These are phyloP conservation scores for Entamoeba moshkovskii DNA, from an alignment of 208 protist species.

Conservation along the genomic window DNA sequence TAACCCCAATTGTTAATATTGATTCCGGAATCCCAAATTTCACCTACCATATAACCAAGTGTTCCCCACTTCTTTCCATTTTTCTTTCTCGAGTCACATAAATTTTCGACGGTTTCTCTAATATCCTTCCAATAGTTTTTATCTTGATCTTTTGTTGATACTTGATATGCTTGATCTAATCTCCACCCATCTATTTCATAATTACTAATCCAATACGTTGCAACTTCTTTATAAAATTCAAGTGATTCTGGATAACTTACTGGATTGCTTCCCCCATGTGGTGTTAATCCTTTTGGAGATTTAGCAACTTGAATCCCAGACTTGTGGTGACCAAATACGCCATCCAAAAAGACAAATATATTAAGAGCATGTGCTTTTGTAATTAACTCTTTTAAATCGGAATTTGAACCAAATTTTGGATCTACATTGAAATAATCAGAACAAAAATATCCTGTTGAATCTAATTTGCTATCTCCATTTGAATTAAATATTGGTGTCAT, in stretches of 20 bases:
- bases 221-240: neutral
- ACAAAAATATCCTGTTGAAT: neutral
- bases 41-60: neutral
- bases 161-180: neutral
- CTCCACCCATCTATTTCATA: neutral
- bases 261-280: neutral
- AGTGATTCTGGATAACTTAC: neutral
- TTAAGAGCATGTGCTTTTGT: neutral
- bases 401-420: neutral
- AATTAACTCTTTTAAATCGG: neutral
- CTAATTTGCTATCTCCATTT: neutral
- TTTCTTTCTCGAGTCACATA: neutral
- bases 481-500: neutral
- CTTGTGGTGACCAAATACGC: neutral
- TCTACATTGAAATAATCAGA: neutral
- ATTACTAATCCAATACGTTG: neutral
- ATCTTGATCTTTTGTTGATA: neutral
- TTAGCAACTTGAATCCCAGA: neutral
- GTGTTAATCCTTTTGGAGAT: neutral
- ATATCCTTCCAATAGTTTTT: neutral
- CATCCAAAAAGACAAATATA: neutral
- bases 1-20: neutral
- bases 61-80: neutral
- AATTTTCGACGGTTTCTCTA: neutral
- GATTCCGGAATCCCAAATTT: neutral